These are phyloP conservation scores for Rhododendron ferrugineum DNA, from an alignment of 148 eudicot species.

Conservation along the genomic window DNA sequence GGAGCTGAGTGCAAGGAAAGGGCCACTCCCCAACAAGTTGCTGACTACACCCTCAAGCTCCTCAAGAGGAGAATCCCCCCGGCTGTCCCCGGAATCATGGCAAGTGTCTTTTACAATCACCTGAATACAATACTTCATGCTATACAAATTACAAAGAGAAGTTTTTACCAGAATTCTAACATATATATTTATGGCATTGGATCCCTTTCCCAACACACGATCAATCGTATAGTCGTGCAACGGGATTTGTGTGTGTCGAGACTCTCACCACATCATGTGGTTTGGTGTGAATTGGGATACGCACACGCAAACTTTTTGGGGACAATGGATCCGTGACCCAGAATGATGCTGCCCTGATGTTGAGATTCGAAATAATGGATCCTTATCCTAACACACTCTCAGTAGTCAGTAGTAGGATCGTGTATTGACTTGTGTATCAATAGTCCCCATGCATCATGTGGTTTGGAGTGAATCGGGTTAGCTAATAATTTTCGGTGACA, in stretches of 20 bases:
- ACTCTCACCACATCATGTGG: background rate
- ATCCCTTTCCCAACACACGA: background rate
- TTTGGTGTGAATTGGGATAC: background rate
- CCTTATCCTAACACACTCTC: background rate
- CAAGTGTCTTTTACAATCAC: conserved; percentile 17
- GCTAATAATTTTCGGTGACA: too few species aligned
- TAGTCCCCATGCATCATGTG: too few species aligned
- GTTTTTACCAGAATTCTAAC: background rate
- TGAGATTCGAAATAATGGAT: background rate
- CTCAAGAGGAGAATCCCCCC: conserved; percentile 78
- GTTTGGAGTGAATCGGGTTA: too few species aligned
- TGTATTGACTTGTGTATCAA: background rate
- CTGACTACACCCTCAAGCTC: conserved; percentile 79
- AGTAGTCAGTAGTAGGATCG: background rate
- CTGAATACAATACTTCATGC: background rate
- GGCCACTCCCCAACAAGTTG: conserved; percentile 73
- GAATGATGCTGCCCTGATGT: background rate
- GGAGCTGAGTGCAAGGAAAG: conserved; percentile 91
- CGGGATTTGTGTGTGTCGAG: background rate
- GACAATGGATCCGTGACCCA: background rate
- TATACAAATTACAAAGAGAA: background rate
- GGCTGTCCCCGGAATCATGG: conserved; percentile 96
- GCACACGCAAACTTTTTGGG: background rate
- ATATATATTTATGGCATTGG: background rate
- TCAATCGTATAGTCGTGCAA: background rate